Conservation (phyloP, 2,329 filamentous ascomycete species). For the Calonectria crousiana region DNA sequence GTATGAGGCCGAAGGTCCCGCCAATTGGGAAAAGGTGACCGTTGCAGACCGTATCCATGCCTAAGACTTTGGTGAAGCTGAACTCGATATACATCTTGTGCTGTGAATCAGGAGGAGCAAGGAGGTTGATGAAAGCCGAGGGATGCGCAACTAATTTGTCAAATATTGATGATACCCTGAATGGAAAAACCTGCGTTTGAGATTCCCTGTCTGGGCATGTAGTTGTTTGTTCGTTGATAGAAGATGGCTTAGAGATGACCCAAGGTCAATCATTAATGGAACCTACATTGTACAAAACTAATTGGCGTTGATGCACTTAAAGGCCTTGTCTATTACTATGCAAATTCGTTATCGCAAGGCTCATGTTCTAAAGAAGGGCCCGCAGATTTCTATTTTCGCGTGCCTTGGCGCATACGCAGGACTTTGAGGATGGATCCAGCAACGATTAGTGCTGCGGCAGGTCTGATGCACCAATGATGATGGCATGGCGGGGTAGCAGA, state of each 20-base stretch:
- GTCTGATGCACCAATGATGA: not conserved
- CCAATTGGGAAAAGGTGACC: conserved; percentile 60
- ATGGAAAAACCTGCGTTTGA: not conserved
- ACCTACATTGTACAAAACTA: not conserved
- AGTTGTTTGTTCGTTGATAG: no score
- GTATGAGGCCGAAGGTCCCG: conserved; percentile 75
- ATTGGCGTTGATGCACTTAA: not conserved
- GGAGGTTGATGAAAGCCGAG: not conserved
- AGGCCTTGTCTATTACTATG: not conserved
- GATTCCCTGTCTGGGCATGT: not conserved
- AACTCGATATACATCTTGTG: not conserved
- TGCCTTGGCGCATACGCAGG: not conserved
- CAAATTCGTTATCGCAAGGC: not conserved
- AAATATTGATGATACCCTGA: not conserved
- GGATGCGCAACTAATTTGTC: not conserved
- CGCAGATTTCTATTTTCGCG: not conserved
- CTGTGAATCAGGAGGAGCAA: not conserved
- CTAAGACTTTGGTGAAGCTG: conserved; percentile 8
- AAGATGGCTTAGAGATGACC: not conserved
- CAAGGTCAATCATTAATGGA: not conserved
- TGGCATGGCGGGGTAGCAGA: not conserved
- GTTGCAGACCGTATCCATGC: conserved; percentile 46
- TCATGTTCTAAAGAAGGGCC: not conserved
- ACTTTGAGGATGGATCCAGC: not conserved
- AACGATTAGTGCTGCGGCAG: not conserved